Percentiles rank a stretch among this genome's conserved stretches.
phyloP scores from a whole-genome alignment of 2,329 filamentous ascomycete genomes.

The Ceratocystis albifundus region DNA sequence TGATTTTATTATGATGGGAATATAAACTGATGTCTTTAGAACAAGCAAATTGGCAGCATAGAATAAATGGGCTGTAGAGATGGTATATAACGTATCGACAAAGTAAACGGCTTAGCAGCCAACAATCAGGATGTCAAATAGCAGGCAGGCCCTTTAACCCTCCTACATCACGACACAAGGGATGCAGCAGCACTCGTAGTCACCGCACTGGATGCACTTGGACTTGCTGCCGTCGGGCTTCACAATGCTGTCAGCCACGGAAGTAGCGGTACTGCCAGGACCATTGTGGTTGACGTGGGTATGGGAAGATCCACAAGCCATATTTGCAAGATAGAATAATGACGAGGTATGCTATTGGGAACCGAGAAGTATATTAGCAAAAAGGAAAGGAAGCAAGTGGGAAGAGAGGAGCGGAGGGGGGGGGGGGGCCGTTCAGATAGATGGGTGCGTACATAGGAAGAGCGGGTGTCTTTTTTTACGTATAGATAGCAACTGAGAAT shows the following conservation, averaged over 20 bases:
- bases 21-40: background rate
- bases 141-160: background rate
- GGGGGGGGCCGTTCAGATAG: too few species aligned
- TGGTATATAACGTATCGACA: background rate
- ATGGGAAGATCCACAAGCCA: constrained; percentile 13
- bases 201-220: constrained; percentile 41
- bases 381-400: too few species aligned
- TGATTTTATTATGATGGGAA: background rate
- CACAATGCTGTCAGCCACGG: constrained; percentile 40
- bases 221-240: constrained; percentile 39
- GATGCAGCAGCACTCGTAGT: constrained; percentile 45
- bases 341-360: background rate
- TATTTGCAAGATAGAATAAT: constrained; percentile 6
- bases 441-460: too few species aligned
- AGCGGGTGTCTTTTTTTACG: too few species aligned
- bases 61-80: background rate
- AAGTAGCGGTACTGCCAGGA: constrained; percentile 39
- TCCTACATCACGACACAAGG: constrained; percentile 41
- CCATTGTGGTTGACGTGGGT: constrained; percentile 30
- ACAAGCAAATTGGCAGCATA: background rate
- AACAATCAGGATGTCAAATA: background rate
- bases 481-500: too few species aligned
- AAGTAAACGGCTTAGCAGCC: background rate
- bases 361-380: background rate
- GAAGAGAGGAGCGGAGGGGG: too few species aligned